Conservation (phyloP, 2,329 filamentous ascomycete species). For the Colletotrichum siamense region DNA sequence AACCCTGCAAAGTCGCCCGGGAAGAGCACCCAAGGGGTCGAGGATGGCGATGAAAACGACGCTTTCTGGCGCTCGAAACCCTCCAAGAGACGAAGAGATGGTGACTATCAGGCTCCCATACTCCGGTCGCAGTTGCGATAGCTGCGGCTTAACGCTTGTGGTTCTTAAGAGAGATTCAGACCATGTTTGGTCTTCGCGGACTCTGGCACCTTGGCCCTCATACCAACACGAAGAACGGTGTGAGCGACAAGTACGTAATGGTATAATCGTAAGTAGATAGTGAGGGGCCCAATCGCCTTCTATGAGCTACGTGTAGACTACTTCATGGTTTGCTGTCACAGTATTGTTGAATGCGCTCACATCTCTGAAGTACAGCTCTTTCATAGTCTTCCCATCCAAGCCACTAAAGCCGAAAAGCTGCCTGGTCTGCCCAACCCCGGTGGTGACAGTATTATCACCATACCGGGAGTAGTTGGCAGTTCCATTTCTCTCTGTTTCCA, state of each 20-base stretch:
- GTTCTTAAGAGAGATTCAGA: no score
- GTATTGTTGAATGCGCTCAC: conserved; percentile 60
- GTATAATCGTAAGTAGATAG: not conserved
- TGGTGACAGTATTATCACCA: conserved; percentile 49
- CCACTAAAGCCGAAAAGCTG: conserved; percentile 62
- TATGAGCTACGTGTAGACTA: not conserved
- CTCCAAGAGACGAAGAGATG: no score
- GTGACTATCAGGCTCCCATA: no score
- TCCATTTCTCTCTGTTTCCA: conserved; percentile 62
- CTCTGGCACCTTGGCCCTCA: not conserved
- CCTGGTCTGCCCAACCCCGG: conserved; percentile 59
- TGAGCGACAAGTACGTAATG: not conserved
- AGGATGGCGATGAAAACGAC: not conserved
- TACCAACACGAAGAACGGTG: not conserved
- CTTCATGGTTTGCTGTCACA: not conserved
- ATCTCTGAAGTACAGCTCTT: conserved; percentile 61
- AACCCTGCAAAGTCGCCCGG: not conserved
- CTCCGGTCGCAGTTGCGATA: no score
- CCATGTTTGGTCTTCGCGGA: not conserved
- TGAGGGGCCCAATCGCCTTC: not conserved
- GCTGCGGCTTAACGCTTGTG: no score
- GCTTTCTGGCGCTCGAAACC: not conserved
- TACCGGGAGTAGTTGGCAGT: conserved; percentile 59
- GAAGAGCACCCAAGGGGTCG: not conserved
- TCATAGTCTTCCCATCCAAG: conserved; percentile 32